Evolutionary conservation across 1,284 basidiomycete species (phyloP), one percentile per base, ranked within the genome.

Genomic region (Somion occarium): DNA sequence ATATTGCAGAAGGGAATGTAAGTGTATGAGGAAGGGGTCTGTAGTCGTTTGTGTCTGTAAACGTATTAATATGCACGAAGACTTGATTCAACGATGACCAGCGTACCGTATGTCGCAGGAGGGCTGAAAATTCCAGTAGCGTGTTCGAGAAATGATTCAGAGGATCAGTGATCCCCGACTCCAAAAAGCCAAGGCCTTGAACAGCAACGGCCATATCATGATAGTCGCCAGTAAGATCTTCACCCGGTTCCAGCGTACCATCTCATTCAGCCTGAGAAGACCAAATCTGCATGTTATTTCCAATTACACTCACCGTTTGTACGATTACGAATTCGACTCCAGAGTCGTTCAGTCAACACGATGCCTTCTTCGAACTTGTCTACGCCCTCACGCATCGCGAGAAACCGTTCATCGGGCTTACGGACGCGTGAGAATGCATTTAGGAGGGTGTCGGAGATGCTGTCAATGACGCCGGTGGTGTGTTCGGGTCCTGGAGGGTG

Each of bases 101-200:
- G n/a, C 83, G 18, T 64, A 91, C 92, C 61, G 80, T 81, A 64
- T 94, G 90, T 50, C 91, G 84, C 37, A 95, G 68, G 20, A 94
- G 71, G 0, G 89, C 86, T 2, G 92, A 94, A 65, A 95, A 96
- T 66, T 98, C 94, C 38, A 97, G 75, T 55, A 98, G 78, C 3
- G 94, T 95, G 61, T 93, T 92, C 22, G 95, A 98, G 61, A 98
- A 97, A 61, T 96, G 87, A 65, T 97, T 96, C 55, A 99, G 72
- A 1, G 93, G 93, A 60, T 98, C 93, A 25, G 96, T 98, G 59
- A 99, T 98, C 34, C 96, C 96, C 55, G 91, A 94, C 70, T 99
- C 96, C 56, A 99, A 80, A 72, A 97, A 97, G 52, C 94, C 97
- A 52, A 99, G 80, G 46, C 95, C 94, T 69, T 99, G 95, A 53